A percentile compares a stretch with the other conserved stretches of the same genome.
phyloP scores from a whole-genome alignment of 2,329 filamentous ascomycete species.

The Pyrenophora graminea region DNA sequence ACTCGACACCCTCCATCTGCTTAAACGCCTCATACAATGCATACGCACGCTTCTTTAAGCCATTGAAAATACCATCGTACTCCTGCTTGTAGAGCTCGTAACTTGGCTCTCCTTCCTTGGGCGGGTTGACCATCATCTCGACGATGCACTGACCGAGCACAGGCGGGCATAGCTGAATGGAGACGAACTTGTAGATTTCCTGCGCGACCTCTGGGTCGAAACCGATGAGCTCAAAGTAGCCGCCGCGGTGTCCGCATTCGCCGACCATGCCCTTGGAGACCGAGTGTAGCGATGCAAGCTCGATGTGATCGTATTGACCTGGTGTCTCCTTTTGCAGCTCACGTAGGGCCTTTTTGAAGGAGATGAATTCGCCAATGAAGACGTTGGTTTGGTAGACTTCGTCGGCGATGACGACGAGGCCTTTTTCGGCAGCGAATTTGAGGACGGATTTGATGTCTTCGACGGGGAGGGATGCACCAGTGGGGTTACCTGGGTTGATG shows the following conservation, averaged over 20 bases:
- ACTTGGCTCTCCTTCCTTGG: constrained; percentile 78
- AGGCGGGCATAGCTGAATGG: constrained; percentile 93
- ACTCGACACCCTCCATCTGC: constrained; percentile 94
- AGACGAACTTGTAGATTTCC: constrained; percentile 98
- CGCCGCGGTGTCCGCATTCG: constrained; percentile 95
- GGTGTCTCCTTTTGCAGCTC: constrained; percentile 71
- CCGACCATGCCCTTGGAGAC: constrained; percentile 98
- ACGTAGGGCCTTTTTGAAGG: constrained; percentile 88
- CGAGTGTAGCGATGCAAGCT: constrained; percentile 90
- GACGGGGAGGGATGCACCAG: constrained; percentile 80
- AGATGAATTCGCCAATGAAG: constrained; percentile 90
- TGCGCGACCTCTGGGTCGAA: constrained; percentile 84
- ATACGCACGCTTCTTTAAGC: constrained; percentile 76
- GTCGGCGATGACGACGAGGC: constrained; percentile 88
- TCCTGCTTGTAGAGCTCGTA: constrained; percentile 83
- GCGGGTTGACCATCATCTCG: constrained; percentile 97
- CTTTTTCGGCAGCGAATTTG: constrained; percentile 81
- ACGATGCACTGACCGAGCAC: constrained; percentile 96
- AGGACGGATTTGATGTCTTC: constrained; percentile 83
- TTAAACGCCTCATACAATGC: constrained; percentile 89
- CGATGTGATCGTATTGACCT: constrained; percentile 79
- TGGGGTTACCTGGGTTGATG: constrained; percentile 98
- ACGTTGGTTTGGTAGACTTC: constrained; percentile 99
- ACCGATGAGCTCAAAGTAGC: constrained; percentile 94
- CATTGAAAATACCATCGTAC: constrained; percentile 79